Evolutionary conservation across 2,329 filamentous ascomycete species (phyloP).

Genomic region (Dactylonectria estremocensis): DNA sequence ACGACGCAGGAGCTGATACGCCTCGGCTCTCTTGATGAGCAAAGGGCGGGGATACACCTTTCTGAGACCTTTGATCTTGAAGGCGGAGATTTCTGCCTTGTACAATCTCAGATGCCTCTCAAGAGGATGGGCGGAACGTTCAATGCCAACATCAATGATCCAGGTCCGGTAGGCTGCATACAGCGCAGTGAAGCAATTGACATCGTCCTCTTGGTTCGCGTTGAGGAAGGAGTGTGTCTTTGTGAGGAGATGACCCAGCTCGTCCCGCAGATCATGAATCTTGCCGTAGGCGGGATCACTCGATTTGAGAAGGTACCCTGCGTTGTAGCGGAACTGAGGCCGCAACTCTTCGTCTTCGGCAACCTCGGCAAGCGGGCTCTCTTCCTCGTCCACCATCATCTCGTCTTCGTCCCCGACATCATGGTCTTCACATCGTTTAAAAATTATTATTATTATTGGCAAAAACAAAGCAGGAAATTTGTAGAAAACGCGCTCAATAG

Average conservation of each 20-base stretch:
- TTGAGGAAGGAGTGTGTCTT: slow-evolving; percentile 88
- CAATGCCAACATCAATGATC: slow-evolving; percentile 98
- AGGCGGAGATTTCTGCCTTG: slow-evolving; percentile 88
- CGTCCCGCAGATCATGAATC: slow-evolving; percentile 86
- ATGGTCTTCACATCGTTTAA: slow-evolving; percentile 65
- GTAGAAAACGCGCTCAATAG: too few species aligned
- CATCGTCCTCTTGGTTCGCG: slow-evolving; percentile 92
- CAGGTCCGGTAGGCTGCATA: slow-evolving; percentile 95
- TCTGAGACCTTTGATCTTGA: slow-evolving; percentile 92
- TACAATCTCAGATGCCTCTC: slow-evolving; percentile 90
- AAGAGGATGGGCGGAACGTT: slow-evolving; percentile 92
- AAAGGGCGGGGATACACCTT: slow-evolving; percentile 94
- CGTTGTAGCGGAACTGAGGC: slow-evolving; percentile 89
- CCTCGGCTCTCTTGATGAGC: slow-evolving; percentile 92
- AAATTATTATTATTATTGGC: too few species aligned
- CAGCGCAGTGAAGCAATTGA: slow-evolving; percentile 92
- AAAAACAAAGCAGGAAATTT: too few species aligned
- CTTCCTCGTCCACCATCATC: slow-evolving; percentile 63
- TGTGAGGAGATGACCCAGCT: slow-evolving; percentile 85
- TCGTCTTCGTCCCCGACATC: slow-evolving; percentile 70
- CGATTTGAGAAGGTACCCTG: slow-evolving; percentile 82
- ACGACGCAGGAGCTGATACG: slow-evolving; percentile 94
- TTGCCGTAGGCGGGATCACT: slow-evolving; percentile 74
- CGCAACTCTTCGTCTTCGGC: slow-evolving; percentile 86
- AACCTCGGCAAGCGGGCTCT: slow-evolving; percentile 73